Percentiles rank a stretch among this genome's conserved stretches.
These are phyloP conservation scores for Amphichorda felina DNA, from an alignment of 2,329 filamentous ascomycete genomes.

Conservation along the genomic window DNA sequence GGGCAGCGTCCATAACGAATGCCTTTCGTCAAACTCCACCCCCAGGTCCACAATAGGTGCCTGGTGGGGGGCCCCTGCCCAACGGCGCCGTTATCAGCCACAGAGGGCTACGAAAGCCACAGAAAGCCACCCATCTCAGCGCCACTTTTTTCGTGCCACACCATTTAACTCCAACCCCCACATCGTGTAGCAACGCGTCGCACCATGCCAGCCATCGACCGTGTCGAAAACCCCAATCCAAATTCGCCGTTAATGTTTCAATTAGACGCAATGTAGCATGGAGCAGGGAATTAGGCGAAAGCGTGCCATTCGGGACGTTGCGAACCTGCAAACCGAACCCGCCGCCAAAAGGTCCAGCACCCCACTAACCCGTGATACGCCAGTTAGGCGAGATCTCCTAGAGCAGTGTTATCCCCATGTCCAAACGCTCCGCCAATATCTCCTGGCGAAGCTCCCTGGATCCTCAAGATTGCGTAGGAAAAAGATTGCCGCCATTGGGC, in stretches of 20 bases:
- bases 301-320: conserved; percentile 8
- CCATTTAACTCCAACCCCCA: too few species aligned
- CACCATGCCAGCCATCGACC: too few species aligned
- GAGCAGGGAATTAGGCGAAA: conserved; percentile 14
- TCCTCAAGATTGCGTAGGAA: conserved; percentile 51
- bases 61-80: too few species aligned
- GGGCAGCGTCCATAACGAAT: too few species aligned
- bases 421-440: conserved; percentile 56
- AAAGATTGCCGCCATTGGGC: conserved; percentile 38
- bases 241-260: too few species aligned
- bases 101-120: too few species aligned
- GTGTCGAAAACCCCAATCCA: too few species aligned
- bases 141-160: not conserved
- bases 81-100: too few species aligned
- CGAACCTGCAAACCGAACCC: too few species aligned
- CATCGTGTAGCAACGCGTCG: too few species aligned
- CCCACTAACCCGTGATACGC: conserved; percentile 45
- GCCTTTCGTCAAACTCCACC: too few species aligned
- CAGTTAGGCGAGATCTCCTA: conserved; percentile 49
- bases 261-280: not conserved
- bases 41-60: too few species aligned
- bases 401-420: conserved; percentile 55
- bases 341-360: conserved; percentile 20
- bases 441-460: conserved; percentile 53
- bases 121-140: not conserved